A percentile compares a stretch with the other conserved stretches of the same genome.
These are phyloP conservation scores for Thielaviopsis ethacetica DNA, from an alignment of 2,329 filamentous ascomycete species.

Conservation along the genomic window DNA sequence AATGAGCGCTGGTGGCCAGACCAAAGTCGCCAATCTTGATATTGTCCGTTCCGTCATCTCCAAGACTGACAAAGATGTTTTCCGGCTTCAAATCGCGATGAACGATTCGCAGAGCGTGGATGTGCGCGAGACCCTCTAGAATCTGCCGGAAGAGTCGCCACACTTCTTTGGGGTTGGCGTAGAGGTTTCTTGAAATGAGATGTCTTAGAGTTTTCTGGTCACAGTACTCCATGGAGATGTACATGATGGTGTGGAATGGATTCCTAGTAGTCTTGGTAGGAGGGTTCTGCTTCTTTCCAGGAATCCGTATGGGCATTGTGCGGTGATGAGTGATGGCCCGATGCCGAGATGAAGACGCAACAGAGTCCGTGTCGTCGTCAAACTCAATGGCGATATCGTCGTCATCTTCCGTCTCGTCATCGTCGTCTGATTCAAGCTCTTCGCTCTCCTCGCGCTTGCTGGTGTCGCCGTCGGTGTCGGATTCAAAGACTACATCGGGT, in stretches of 20 bases:
- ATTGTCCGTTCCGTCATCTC: constrained; percentile 60
- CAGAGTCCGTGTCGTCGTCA: neutral
- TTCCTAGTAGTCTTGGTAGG: constrained; percentile 24
- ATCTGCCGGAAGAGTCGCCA: constrained; percentile 90
- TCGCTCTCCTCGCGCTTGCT: constrained; percentile 23
- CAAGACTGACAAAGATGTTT: constrained; percentile 72
- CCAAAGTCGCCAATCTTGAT: constrained; percentile 97
- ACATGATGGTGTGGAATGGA: constrained; percentile 57
- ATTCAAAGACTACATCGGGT: constrained; percentile 62
- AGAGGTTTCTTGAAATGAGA: constrained; percentile 61
- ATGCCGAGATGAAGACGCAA: neutral
- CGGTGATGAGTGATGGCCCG: neutral
- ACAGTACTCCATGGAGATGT: constrained; percentile 98
- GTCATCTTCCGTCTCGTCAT: constrained; percentile 13
- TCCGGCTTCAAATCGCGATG: constrained; percentile 94
- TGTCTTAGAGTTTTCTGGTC: constrained; percentile 87
- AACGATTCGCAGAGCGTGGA: constrained; percentile 81
- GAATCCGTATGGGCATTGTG: constrained; percentile 2
- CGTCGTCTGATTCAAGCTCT: constrained; percentile 18
- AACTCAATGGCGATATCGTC: neutral
- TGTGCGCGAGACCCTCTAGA: constrained; percentile 74
- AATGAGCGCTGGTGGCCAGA: constrained; percentile 75
- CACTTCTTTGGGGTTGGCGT: constrained; percentile 57
- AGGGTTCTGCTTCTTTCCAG: neutral
- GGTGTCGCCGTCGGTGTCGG: constrained; percentile 31